Evolutionary conservation across 148 eudicot species (phyloP), one percentile per base, ranked within the genome.

Genomic region (Cornus kousa): DNA sequence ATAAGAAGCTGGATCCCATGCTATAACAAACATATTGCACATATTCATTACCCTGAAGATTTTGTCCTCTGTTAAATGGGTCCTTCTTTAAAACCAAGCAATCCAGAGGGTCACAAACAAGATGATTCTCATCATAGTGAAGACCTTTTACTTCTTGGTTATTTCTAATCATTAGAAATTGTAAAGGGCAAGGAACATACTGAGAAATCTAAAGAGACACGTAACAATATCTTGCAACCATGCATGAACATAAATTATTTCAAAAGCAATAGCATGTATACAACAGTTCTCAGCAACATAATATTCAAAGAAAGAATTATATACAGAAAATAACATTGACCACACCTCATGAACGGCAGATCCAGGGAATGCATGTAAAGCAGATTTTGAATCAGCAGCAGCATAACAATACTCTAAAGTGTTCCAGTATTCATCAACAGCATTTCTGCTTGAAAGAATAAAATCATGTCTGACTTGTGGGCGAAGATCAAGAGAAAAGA

Each of bases 381-480:
- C 99, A 81, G 95, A 95, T 79, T 87, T 85, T 62, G 94, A 81
- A 81, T 89, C 88, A 79, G 95, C 87, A 84, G 98, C 94, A 80
- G 99, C 86, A 81, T 96, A 96, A 82, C 97, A 91, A 87, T 91
- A 96, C 86, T 96, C 98, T 84, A 96, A 87, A 23, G 99, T 96
- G 71, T 86, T 88, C 99, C 99, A 96, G 84, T 94, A 96, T 72
- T 91, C 95, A 83, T 92, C 97, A 71, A 91, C 85, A 89, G 95
- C 98, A 82, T 86, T 91, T 74, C 84, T 82, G 80, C 92, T 91
- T 76, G 92, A 88, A 80, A 96, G 88, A 79, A 88, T 81, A 83
- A 96, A 96, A 87, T 96, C 98, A 77, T 96, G 98, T 82, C 98
- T 96, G 66, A 88, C 80, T 81, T 90, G 93, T 74, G 97, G 99